Base-by-base conservation (phyloP, 805 yeast species). In the Priceomyces fermenticarens region DNA sequence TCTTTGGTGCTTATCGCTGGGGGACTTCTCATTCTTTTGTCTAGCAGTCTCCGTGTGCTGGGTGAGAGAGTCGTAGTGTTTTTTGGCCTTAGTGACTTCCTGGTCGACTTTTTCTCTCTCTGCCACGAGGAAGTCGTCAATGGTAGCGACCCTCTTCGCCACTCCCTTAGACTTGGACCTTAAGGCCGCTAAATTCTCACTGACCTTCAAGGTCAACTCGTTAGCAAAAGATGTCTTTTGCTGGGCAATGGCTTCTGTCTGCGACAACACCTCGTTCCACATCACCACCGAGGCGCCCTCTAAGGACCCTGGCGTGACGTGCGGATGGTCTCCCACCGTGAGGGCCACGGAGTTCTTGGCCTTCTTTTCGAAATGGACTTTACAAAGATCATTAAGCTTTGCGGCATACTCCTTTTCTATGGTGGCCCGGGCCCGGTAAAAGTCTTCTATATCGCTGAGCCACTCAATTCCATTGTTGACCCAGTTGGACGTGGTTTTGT, bases 251-350 rank as follows among this genome's bases (percentile, higher is more conserved):
- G 74, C 67, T 61, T 90, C 97, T 1, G 96, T 87, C 55, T 88
- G 93, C 3, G 85, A 74, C 44, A 91, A 73, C 5, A 90, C 77
- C 48, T 88, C 95, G 34, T 78, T 88, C 99, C 99, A 91, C 1
- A 95, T 78, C 10, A 87, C 95, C 46, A 90, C 65, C 11, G 86
- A 73, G 0, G 97, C 96, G 48, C 86, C 76, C 57, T 93, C 98
- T 37, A 91, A 69, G 0, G 97, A 88, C 0, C 99, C 99, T 0
- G 99, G 98, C 0, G 99, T 93, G 32, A 87, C 77, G 32, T 81
- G 76, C 0, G 99, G 99, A 12, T 78, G 77, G 45, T 88, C 96
- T 17, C 99, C 99, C 2, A 93, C 99, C 33, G 90, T 80, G 23
- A 93, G 62, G 10, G 66, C 59, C 0, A 91, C 78, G 9, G 88